A percentile compares a stretch with the other conserved stretches of the same genome.
Evolutionary conservation across 108 stramenopile genomes (phyloP).

Genomic region (Skeletonema potamos): DNA sequence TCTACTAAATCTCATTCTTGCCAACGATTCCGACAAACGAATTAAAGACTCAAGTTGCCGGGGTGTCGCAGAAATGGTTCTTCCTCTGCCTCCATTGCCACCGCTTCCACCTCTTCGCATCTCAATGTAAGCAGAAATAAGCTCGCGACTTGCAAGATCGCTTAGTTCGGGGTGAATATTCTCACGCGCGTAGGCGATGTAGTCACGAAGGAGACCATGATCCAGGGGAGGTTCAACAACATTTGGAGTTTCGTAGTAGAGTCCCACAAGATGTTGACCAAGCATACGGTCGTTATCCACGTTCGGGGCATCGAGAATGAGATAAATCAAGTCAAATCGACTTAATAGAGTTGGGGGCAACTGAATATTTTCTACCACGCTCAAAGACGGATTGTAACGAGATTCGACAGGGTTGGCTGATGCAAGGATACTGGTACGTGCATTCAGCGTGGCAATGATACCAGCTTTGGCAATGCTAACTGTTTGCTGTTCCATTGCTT

Average conservation of each 20-base stretch:
- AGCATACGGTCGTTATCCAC: slow-evolving; percentile 85
- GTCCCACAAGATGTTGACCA: slow-evolving; percentile 88
- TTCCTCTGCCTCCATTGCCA: slow-evolving; percentile 58
- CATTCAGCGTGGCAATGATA: slow-evolving; percentile 97
- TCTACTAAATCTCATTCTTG: slow-evolving; percentile 82
- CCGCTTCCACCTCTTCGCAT: slow-evolving; percentile 82
- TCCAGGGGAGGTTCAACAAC: slow-evolving; percentile 78
- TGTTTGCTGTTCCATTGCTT: slow-evolving; percentile 99
- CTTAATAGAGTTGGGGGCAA: slow-evolving; percentile 97
- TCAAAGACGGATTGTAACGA: slow-evolving; percentile 94
- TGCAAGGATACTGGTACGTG: slow-evolving; percentile 96
- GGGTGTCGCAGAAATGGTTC: slow-evolving; percentile 98
- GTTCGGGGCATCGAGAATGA: slow-evolving; percentile 94
- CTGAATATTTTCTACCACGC: slow-evolving; percentile 98
- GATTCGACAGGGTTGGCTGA: slow-evolving; percentile 98
- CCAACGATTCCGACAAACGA: slow-evolving; percentile 94
- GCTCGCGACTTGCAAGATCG: slow-evolving; percentile 85
- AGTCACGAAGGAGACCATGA: slow-evolving; percentile 85
- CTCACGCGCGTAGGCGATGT: slow-evolving; percentile 93
- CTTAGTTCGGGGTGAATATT: slow-evolving; percentile 83
- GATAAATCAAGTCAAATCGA: slow-evolving; percentile 98
- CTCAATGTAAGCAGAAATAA: slow-evolving; percentile 91
- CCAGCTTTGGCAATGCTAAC: slow-evolving; percentile 98
- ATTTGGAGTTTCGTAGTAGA: slow-evolving; percentile 86
- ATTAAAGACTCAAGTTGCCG: slow-evolving; percentile 97